Evolutionary conservation across 257 asterid species (phyloP), one percentile per base, ranked within the genome.

Genomic region (Nicotiana paniculata): DNA sequence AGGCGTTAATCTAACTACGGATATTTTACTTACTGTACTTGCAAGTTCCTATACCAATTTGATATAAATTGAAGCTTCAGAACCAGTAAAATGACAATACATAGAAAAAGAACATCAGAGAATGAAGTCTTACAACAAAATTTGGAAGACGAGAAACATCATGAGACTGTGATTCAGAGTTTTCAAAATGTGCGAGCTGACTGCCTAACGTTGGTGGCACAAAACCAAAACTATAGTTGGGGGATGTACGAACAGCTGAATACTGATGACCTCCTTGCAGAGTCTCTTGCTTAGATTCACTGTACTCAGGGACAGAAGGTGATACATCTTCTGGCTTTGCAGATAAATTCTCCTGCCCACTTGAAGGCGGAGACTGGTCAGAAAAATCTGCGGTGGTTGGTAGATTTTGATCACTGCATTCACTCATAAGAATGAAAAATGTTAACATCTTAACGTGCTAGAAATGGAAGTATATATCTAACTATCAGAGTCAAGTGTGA

Each of bases 61-160:
- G 51, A 43, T 43, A 12, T 43, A 43, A 11, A 43, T 43, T 43
- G 78, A 70, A 48, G 43, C 26, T 48, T 74, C 79, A 26, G 4
- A 48, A 74, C 79, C 63, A 74, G 28, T 74, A 74, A 48, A 74
- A 74, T 74, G 43, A 72, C 21, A 46, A 61, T 21, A 74, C 26
- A 74, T 74, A n/a, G 69, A 81, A 67, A 81, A 74, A 59, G 79
- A 7, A 76, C 58, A 83, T 81, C 72, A 80, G 82, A 76, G 80
- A 54, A 26, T 39, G 39, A 68, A 83, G 83, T 89, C 97, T 81
- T 88, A 94, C 98, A 77, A 92, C 87, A 88, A 89, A 87, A 85
- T 89, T 89, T 76, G 97, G 96, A 85, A 83, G 85, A 43, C 92
- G 93, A 85, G 92, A 86, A 79, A 88, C 91, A 81, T 93, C 97